Evolutionary conservation across 805 yeast genomes (phyloP).

Genomic region (Dipodascus albidus): DNA sequence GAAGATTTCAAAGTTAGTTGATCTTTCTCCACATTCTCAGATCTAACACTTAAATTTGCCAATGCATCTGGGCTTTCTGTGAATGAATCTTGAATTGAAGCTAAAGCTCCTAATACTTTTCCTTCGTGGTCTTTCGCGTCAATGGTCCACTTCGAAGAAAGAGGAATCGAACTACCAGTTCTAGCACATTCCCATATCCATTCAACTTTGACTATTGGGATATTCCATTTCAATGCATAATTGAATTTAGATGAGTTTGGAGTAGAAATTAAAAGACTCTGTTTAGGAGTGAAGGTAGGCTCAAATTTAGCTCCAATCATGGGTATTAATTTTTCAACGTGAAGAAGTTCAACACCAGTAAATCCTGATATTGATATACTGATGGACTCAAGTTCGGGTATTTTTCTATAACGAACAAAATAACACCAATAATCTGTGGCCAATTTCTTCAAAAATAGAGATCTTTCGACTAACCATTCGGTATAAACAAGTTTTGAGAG

Average conservation of each 20-base stretch:
- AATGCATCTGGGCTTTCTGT: slow-evolving; percentile 1
- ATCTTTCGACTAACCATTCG: slow-evolving; percentile 74
- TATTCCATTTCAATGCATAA: slow-evolving; percentile 25
- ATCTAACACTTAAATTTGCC: slow-evolving; percentile 1
- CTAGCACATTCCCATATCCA: slow-evolving; percentile 30
- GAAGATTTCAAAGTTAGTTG: background rate
- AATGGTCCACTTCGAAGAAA: slow-evolving; percentile 9
- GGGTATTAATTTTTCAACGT: slow-evolving; percentile 50
- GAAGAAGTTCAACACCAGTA: slow-evolving; percentile 64
- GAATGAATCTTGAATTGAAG: background rate
- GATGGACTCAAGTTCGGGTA: slow-evolving; percentile 19
- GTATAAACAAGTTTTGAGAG: slow-evolving; percentile 36
- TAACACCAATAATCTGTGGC: slow-evolving; percentile 52
- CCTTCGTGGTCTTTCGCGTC: slow-evolving; percentile 12
- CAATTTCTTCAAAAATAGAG: slow-evolving; percentile 43
- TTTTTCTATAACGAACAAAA: slow-evolving; percentile 22
- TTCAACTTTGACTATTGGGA: slow-evolving; percentile 26
- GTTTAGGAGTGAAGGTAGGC: slow-evolving; percentile 35
- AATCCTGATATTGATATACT: slow-evolving; percentile 57
- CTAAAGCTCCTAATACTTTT: background rate
- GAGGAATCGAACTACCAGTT: slow-evolving; percentile 15
- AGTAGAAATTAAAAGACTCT: slow-evolving; percentile 42
- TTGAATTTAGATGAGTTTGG: slow-evolving; percentile 20
- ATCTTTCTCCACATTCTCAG: background rate
- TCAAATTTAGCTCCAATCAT: slow-evolving; percentile 41